phyloP scores from a whole-genome alignment of 2,329 filamentous ascomycete species.

The Cordyceps pruinosa region DNA sequence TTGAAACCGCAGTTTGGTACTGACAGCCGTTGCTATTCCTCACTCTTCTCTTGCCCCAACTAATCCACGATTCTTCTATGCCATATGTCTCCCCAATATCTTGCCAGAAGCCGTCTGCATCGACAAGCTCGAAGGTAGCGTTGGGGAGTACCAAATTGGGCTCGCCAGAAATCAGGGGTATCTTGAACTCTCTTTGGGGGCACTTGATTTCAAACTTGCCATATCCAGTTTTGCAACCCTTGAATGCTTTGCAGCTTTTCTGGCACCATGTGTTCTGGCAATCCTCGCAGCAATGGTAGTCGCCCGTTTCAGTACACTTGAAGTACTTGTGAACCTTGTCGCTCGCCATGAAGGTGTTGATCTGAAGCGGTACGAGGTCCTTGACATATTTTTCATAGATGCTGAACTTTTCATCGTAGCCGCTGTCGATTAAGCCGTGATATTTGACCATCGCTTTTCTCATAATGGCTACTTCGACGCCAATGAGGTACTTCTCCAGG shows the following conservation, averaged over 20 bases:
- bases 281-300: neutral
- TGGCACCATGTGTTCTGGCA: too few species aligned
- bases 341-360: neutral
- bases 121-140: neutral
- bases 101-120: neutral
- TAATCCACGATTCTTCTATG: neutral
- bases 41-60: too few species aligned
- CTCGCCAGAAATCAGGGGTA: neutral
- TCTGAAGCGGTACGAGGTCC: neutral
- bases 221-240: neutral
- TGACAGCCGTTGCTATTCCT: neutral
- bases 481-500: too few species aligned
- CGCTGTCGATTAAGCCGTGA: neutral
- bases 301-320: neutral
- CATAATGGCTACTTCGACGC: neutral
- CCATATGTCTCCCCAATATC: neutral
- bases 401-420: conserved; percentile 1
- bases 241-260: neutral
- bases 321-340: neutral
- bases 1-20: neutral
- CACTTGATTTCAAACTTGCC: neutral
- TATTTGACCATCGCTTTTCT: too few species aligned
- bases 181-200: neutral
- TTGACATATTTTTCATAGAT: neutral
- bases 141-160: neutral